These are phyloP conservation scores for Mycena galopus DNA, from an alignment of 768 basidiomycete species.

Conservation along the genomic window DNA sequence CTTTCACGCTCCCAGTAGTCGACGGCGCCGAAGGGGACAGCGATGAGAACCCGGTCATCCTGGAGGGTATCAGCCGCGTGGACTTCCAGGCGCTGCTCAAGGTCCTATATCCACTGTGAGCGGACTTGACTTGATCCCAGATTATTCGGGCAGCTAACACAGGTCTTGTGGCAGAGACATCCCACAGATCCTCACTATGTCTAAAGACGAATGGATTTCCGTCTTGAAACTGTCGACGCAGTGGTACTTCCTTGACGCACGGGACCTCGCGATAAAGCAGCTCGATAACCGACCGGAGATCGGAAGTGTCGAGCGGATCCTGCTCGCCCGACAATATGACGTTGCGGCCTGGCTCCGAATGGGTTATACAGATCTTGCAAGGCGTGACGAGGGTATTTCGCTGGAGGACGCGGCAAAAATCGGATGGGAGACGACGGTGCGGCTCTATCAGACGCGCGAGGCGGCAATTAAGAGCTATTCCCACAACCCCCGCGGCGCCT, in stretches of 20 bases:
- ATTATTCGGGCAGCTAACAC: neutral
- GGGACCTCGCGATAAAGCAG: constrained; percentile 42
- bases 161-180: constrained; percentile 1
- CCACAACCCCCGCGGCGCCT: too few species aligned
- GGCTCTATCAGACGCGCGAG: constrained; percentile 31
- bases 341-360: constrained; percentile 52
- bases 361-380: constrained; percentile 44
- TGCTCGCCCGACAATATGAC: constrained; percentile 45
- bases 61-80: too few species aligned
- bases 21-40: constrained; percentile 17
- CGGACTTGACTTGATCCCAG: neutral
- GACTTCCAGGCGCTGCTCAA: too few species aligned
- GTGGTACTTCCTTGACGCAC: constrained; percentile 45
- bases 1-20: constrained; percentile 36
- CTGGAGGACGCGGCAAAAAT: constrained; percentile 33
- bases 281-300: constrained; percentile 33
- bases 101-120: too few species aligned
- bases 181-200: constrained; percentile 19
- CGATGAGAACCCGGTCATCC: too few species aligned
- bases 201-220: constrained; percentile 44
- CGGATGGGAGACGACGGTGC: constrained; percentile 19
- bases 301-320: constrained; percentile 45
- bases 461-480: neutral
- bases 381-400: constrained; percentile 39
- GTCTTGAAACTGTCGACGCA: constrained; percentile 47